Base-by-base conservation (phyloP, 768 basidiomycete species). In the Tricholomella constricta region DNA sequence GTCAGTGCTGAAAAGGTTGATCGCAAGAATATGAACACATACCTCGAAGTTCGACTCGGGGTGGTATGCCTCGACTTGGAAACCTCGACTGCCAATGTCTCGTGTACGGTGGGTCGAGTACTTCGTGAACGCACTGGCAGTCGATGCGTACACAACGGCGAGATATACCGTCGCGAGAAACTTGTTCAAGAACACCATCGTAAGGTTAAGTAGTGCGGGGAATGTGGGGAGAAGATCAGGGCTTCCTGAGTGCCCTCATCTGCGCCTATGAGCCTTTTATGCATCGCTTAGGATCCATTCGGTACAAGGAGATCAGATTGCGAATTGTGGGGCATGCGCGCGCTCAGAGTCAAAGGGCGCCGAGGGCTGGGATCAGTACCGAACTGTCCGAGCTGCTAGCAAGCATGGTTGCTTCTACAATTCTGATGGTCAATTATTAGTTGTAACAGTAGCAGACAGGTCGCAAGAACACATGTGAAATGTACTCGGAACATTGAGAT, bases 131-230 rank as follows among this genome's bases (percentile, higher is more conserved):
- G 58, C 58, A 40, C 34, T 29, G 14, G 37, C 38, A 15, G 40
- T 20, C 32, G 58, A 59, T 19, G 64, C 67, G 46, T 64, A 71
- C 22, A 59, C 54, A 12, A 69, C 47, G 26, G 67, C 67, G 5
- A 69, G 50, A 40, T 65, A 58, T 41, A 69, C 60, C 19, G 65
- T 63, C 22, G 60, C 36, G 44, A 71, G 57, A 61, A 71, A 63
- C 44, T 62, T 67, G 63, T 62, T 69, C 59, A 65, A 63, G 32
- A 58, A 51, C 11, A 63, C 59, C 65, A 67, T 68, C 29, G 38
- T 51, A 29, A 41, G 48, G 40, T 14, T 11, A n/a, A 43, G 14
- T 32, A 25, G 20, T 10, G 25, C 1, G 15, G 34, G 4, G 8
- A 17, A 25, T 31, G 27, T 32, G 19, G 27, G 26, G 14, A 8